Evolutionary conservation across 495 filamentous ascomycete species (phyloP), one percentile per base, ranked within the genome.

Genomic region (Terfezia boudieri): DNA sequence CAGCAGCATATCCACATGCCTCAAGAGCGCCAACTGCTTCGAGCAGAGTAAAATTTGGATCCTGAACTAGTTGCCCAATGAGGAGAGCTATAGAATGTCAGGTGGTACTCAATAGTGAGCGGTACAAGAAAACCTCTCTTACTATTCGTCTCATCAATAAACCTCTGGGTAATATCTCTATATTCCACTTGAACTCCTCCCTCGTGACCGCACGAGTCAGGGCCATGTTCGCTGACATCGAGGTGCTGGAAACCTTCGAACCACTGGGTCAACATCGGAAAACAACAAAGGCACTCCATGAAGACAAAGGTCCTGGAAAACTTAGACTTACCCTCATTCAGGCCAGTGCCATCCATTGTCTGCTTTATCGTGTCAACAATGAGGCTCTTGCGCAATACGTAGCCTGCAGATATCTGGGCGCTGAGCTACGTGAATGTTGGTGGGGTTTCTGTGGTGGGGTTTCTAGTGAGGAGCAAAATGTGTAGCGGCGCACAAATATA

Each of bases 1-100:
- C 20, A 37, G 23, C 8, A 35, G 37, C 23, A 55, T 54, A 20
- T 53, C 23, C 23, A 70, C 76, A 60, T 70, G 89, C 90, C 81
- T 98, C 90, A 58, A 98, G 73, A 61, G 92, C 89, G 56, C 84
- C 85, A 58, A 98, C 92, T 54, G 87, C 78, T 67, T 96, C 90
- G 60, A 90, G 93, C 9, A 96, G 74, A 8, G 86, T 93, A 61
- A 98, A 95, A 59, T 74, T 77, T 52, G 83, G 84, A 84, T 98
- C 88, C 69, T 95, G 93, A 55, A 95, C 77, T 9, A 99, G 76
- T 56, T 89, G 78, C 17, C 90, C 89, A 10, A 80, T 75, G 17
- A 46, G 17, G 41, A 46, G 41, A 46, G 41, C 41, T 46, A 20
- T 7, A 32, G 26, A 32, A 32, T 32, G 26, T 32, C 26, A 32